Percentiles rank a stretch among this genome's conserved stretches.
Evolutionary conservation across 352 stramenopile species (phyloP).

Genomic region (Globisporangium apiculatum): DNA sequence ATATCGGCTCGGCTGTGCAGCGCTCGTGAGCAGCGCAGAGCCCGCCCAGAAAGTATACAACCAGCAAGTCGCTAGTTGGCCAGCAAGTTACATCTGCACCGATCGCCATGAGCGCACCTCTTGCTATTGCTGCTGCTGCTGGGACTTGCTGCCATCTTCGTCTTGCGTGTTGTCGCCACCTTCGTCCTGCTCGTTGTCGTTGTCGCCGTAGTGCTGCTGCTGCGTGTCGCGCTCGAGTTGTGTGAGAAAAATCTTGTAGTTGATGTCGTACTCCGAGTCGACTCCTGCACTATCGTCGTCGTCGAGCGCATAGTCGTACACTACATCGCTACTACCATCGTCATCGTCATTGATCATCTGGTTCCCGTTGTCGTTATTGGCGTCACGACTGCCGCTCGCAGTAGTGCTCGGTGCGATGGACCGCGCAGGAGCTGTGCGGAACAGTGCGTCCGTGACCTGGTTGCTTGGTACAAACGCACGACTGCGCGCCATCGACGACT

Average conservation of each 20-base stretch:
- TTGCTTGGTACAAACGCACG: neutral
- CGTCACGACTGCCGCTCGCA: too few relatives aligned
- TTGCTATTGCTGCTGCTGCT: conserved; percentile 3
- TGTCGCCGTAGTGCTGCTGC: conserved; percentile 10
- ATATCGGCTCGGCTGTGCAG: neutral
- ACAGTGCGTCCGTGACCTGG: conserved; percentile 7
- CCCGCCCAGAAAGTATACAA: too few relatives aligned
- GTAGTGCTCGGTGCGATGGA: neutral
- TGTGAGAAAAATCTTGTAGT: conserved; percentile 71
- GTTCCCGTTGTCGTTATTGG: neutral
- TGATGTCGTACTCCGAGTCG: conserved; percentile 55
- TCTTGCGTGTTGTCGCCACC: conserved; percentile 9
- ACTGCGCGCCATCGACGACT: conserved; percentile 1
- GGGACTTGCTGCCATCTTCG: conserved; percentile 1
- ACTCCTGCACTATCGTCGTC: conserved; percentile 18
- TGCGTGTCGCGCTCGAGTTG: conserved; percentile 27
- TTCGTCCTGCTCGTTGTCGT: conserved; percentile 10
- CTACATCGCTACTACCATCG: too few relatives aligned
- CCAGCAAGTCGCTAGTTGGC: too few relatives aligned
- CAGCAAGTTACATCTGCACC: neutral
- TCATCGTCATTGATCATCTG: neutral
- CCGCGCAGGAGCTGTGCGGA: conserved; percentile 7
- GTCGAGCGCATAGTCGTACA: neutral
- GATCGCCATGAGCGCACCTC: neutral
- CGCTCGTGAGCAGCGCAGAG: neutral